Evolutionary conservation across 2,329 filamentous ascomycete species (phyloP).

Genomic region (Dendrostoma leiphaemia): DNA sequence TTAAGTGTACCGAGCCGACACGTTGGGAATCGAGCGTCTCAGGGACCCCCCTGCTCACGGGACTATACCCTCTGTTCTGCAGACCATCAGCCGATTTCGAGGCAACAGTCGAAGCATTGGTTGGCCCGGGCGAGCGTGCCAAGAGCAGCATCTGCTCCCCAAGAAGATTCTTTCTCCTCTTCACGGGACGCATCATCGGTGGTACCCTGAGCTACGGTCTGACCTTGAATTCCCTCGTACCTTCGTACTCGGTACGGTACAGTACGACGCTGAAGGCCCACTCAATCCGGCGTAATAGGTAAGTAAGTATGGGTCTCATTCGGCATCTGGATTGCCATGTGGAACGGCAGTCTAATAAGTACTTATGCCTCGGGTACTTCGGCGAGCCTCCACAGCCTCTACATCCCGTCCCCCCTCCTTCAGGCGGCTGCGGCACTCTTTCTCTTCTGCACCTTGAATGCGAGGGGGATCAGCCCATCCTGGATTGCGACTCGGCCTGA

Average conservation of each 20-base stretch:
- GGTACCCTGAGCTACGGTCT: too few relatives aligned
- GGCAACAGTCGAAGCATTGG: neutral
- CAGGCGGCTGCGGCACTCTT: too few relatives aligned
- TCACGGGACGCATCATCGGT: too few relatives aligned
- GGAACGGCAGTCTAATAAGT: neutral
- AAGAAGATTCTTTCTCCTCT: neutral
- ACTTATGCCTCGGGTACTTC: neutral
- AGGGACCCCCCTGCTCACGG: too few relatives aligned
- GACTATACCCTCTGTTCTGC: too few relatives aligned
- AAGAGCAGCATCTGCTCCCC: neutral
- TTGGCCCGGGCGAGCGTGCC: neutral
- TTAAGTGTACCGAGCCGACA: too few relatives aligned
- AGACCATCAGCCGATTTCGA: too few relatives aligned
- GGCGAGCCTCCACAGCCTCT: slow-evolving; percentile 7
- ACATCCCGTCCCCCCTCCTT: too few relatives aligned
- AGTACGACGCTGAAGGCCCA: neutral
- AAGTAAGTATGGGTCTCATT: neutral
- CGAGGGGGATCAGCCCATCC: neutral
- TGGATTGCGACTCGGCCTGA: neutral
- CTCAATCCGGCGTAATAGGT: neutral
- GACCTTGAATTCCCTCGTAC: too few relatives aligned
- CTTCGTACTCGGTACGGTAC: too few relatives aligned
- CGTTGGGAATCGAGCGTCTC: too few relatives aligned
- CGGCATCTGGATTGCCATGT: neutral
- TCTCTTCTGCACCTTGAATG: too few relatives aligned